Evolutionary conservation across 257 asterid genomes (phyloP).

Genomic region (Solanum chilense): DNA sequence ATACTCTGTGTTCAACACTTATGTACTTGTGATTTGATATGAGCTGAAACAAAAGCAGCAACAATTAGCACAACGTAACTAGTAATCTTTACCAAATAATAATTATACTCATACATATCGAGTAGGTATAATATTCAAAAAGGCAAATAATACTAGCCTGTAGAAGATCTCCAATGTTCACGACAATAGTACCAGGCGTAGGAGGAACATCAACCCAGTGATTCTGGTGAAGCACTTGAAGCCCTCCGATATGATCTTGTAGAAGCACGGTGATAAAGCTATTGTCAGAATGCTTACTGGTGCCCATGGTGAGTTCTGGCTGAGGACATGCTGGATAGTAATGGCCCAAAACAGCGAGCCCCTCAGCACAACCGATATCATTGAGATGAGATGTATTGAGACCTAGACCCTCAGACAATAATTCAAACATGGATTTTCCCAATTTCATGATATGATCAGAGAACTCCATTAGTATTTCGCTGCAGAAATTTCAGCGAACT

Average conservation of each 20-base stretch:
- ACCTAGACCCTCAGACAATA: conserved; percentile 54
- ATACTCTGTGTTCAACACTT: conserved; percentile 45
- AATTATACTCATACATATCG: too few species aligned
- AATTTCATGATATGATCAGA: conserved; percentile 28
- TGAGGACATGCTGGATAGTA: conserved; percentile 66
- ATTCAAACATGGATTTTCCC: conserved; percentile 28
- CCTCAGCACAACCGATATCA: conserved; percentile 35
- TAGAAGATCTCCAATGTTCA: conserved; percentile 56
- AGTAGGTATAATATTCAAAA: too few species aligned
- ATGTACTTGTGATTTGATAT: conserved; percentile 49
- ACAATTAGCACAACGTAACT: conserved; percentile 6
- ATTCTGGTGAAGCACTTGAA: conserved; percentile 29
- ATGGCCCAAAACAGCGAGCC: conserved; percentile 34
- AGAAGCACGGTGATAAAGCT: conserved; percentile 47
- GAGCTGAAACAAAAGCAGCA: conserved; percentile 17
- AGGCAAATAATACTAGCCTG: conserved; percentile 27
- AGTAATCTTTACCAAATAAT: too few species aligned
- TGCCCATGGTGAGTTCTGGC: conserved; percentile 53
- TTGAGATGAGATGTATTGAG: conserved; percentile 22
- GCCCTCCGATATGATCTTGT: conserved; percentile 59
- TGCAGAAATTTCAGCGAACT: conserved; percentile 4
- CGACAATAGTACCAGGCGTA: conserved; percentile 33
- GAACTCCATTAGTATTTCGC: conserved; percentile 45
- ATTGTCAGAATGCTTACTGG: conserved; percentile 38
- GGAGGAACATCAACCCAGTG: conserved; percentile 54